phyloP scores from a whole-genome alignment of 2,329 filamentous ascomycete genomes.

The Fusarium liriodendri region DNA sequence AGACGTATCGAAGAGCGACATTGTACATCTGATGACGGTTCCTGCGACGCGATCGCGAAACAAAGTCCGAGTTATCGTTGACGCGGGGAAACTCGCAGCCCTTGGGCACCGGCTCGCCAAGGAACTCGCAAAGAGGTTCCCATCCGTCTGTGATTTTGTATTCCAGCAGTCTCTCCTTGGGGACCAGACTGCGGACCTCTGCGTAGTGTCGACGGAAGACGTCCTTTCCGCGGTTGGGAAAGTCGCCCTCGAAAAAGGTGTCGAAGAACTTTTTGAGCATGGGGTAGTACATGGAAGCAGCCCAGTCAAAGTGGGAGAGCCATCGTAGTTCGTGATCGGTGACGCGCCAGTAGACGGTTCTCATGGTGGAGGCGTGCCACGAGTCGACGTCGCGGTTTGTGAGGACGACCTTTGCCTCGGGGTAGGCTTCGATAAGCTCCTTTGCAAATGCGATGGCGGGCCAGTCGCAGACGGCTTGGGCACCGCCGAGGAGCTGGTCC shows the following conservation, averaged over 20 bases:
- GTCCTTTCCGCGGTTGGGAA: slow-evolving; percentile 72
- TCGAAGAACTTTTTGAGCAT: slow-evolving; percentile 78
- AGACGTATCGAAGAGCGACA: slow-evolving; percentile 43
- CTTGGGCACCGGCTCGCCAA: slow-evolving; percentile 46
- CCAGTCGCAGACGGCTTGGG: slow-evolving; percentile 76
- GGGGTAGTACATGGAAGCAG: slow-evolving; percentile 64
- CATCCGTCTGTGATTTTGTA: slow-evolving; percentile 51
- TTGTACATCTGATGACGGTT: slow-evolving; percentile 52
- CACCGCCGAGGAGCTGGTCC: slow-evolving; percentile 75
- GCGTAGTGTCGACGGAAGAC: slow-evolving; percentile 61
- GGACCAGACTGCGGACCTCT: slow-evolving; percentile 47
- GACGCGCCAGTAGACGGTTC: slow-evolving; percentile 75
- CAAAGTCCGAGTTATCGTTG: slow-evolving; percentile 52
- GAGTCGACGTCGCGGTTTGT: slow-evolving; percentile 74
- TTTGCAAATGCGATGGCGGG: slow-evolving; percentile 65
- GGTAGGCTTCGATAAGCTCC: slow-evolving; percentile 78
- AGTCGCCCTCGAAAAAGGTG: slow-evolving; percentile 75
- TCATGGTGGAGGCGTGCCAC: slow-evolving; percentile 72
- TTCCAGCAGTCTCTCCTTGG: slow-evolving; percentile 48
- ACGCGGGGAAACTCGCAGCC: slow-evolving; percentile 49
- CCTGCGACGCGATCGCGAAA: slow-evolving; percentile 46
- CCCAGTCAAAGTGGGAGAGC: slow-evolving; percentile 53
- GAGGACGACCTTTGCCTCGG: slow-evolving; percentile 77
- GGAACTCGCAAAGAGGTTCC: slow-evolving; percentile 52
- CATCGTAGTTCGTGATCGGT: slow-evolving; percentile 70